Evolutionary conservation across 1,139 yeast species (phyloP).

Genomic region (Scheffersomyces segobiensis): DNA sequence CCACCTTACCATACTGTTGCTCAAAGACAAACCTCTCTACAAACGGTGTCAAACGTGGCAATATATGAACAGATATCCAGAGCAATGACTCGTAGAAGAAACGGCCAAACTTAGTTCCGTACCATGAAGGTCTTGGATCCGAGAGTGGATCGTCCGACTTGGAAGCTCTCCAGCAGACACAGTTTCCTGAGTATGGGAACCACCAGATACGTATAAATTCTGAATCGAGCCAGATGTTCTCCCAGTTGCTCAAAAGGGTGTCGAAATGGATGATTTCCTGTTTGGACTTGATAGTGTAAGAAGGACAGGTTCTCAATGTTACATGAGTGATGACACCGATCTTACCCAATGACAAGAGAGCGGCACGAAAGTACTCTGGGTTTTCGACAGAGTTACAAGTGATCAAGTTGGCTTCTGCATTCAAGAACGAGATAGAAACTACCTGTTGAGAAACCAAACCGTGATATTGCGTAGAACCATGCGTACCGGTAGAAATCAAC

Average conservation of each 20-base stretch:
- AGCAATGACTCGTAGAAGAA: constrained; percentile 74
- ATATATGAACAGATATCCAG: constrained; percentile 73
- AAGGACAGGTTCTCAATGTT: constrained; percentile 83
- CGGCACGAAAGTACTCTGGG: constrained; percentile 78
- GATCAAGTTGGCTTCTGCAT: constrained; percentile 71
- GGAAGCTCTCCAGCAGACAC: constrained; percentile 88
- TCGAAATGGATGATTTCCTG: constrained; percentile 83
- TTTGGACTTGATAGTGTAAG: constrained; percentile 74
- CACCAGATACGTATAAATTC: constrained; percentile 96
- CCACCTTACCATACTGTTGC: constrained; percentile 79
- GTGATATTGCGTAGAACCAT: constrained; percentile 91
- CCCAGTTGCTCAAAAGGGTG: constrained; percentile 67
- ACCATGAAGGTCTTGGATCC: constrained; percentile 77
- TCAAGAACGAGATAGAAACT: constrained; percentile 71
- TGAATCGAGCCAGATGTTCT: constrained; percentile 79
- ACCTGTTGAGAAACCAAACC: constrained; percentile 88
- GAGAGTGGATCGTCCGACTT: constrained; percentile 65
- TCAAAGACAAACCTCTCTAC: constrained; percentile 83
- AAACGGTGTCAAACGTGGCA: constrained; percentile 76
- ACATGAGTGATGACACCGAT: constrained; percentile 87
- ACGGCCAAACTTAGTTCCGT: constrained; percentile 79
- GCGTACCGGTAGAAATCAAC: constrained; percentile 93
- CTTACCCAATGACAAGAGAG: constrained; percentile 83
- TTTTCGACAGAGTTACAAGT: constrained; percentile 69
- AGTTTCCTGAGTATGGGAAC: constrained; percentile 89